Percentiles rank a stretch among this genome's conserved stretches.
These are phyloP conservation scores for Claviceps sp. DNA, from an alignment of 2,329 filamentous ascomycete species.

Conservation along the genomic window DNA sequence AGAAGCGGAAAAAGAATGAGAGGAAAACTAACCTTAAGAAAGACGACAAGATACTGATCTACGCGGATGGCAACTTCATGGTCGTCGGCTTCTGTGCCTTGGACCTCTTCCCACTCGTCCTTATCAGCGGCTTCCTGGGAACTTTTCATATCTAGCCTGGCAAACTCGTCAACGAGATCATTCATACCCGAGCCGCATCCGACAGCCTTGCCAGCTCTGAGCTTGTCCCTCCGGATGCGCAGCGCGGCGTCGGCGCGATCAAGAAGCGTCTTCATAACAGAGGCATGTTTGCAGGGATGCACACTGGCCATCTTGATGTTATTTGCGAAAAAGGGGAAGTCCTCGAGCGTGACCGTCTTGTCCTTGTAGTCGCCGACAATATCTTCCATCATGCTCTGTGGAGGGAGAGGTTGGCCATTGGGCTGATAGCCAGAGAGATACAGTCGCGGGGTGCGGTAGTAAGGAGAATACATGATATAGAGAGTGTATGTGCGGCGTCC, in stretches of 20 bases:
- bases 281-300: slow-evolving; percentile 93
- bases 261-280: slow-evolving; percentile 94
- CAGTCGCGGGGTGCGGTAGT: slow-evolving; percentile 89
- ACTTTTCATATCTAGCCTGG: slow-evolving; percentile 44
- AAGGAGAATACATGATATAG: slow-evolving; percentile 95
- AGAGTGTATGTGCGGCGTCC: slow-evolving; percentile 88
- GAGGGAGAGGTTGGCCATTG: slow-evolving; percentile 66
- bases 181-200: slow-evolving; percentile 54
- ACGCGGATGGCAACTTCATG: slow-evolving; percentile 67
- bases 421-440: slow-evolving; percentile 85
- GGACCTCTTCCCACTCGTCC: slow-evolving; percentile 54
- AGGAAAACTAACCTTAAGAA: slow-evolving; percentile 51
- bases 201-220: slow-evolving; percentile 42
- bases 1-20: no score
- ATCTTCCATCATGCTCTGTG: slow-evolving; percentile 87
- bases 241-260: slow-evolving; percentile 90
- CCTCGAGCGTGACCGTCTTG: slow-evolving; percentile 95
- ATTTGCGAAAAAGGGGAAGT: slow-evolving; percentile 88
- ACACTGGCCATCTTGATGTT: slow-evolving; percentile 92
- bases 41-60: slow-evolving; percentile 81
- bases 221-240: slow-evolving; percentile 74
- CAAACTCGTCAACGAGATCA: slow-evolving; percentile 71
- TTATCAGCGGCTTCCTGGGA: slow-evolving; percentile 38
- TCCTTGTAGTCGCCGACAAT: slow-evolving; percentile 95
- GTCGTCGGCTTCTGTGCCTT: slow-evolving; percentile 49